phyloP scores from a whole-genome alignment of 495 filamentous ascomycete genomes.

The Tuber aestivum region DNA sequence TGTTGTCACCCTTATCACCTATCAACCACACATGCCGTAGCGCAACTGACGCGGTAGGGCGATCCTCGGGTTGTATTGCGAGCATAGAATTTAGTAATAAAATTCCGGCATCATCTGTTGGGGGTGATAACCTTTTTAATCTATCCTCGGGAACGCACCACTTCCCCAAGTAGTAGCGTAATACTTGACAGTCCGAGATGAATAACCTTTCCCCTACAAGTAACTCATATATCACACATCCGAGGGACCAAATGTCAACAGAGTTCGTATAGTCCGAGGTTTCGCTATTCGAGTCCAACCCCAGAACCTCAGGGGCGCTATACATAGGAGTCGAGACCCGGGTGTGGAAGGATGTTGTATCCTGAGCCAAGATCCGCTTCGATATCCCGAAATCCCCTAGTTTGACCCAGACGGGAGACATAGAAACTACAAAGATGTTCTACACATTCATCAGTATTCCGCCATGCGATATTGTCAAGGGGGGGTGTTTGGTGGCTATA shows the following conservation, averaged over 20 bases:
- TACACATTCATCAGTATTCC: too few species aligned
- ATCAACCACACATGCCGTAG: too few species aligned
- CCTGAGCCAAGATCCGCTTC: not conserved
- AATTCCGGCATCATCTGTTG: too few species aligned
- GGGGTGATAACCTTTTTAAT: not conserved
- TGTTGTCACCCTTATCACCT: too few species aligned
- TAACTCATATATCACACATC: conserved; percentile 6
- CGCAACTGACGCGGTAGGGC: too few species aligned
- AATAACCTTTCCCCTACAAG: not conserved
- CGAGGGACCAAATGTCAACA: conserved; percentile 14
- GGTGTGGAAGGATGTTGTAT: not conserved
- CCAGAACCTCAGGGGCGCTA: conserved; percentile 8
- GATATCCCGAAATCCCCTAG: conserved; percentile 19
- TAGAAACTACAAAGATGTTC: conserved; percentile 5
- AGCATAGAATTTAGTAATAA: too few species aligned
- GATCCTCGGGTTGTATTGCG: too few species aligned
- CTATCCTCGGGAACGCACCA: not conserved
- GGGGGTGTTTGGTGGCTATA: too few species aligned
- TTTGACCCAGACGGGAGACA: conserved; percentile 15
- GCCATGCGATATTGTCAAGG: too few species aligned
- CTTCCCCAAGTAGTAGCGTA: not conserved
- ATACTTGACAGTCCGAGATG: not conserved
- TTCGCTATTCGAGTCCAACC: not conserved
- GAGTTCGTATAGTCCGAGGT: conserved; percentile 10
- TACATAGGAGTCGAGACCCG: not conserved